These are phyloP conservation scores for Globisporangium recalcitrans DNA, from an alignment of 352 stramenopile species.

Conservation along the genomic window DNA sequence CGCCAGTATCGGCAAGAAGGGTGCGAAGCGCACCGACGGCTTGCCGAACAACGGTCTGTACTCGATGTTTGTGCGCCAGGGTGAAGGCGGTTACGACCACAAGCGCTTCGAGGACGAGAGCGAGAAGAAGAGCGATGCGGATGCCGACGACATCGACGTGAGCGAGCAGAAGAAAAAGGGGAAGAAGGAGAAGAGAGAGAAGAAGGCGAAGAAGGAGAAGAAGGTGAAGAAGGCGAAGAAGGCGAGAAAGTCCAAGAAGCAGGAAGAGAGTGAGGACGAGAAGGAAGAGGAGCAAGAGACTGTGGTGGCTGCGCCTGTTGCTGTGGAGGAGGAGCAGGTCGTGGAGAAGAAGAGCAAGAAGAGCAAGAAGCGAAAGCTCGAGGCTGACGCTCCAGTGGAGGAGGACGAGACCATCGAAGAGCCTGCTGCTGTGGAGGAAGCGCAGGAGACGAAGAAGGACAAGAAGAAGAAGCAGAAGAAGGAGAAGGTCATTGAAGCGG, in stretches of 20 bases:
- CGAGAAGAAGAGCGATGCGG: conserved; percentile 30
- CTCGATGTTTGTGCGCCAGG: conserved; percentile 81
- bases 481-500: conserved; percentile 1
- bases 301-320: background rate
- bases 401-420: conserved; percentile 7
- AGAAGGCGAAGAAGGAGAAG: conserved; percentile 13
- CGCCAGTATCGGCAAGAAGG: conserved; percentile 39
- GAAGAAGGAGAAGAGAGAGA: conserved; percentile 23
- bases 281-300: conserved; percentile 20
- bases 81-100: conserved; percentile 68
- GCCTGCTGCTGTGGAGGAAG: conserved; percentile 18
- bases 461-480: conserved; percentile 34
- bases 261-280: conserved; percentile 14
- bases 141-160: conserved; percentile 24
- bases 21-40: conserved; percentile 60
- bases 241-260: conserved; percentile 25
- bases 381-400: conserved; percentile 6
- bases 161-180: conserved; percentile 31
- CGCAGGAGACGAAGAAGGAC: conserved; percentile 16
- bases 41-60: conserved; percentile 79
- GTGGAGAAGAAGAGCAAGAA: conserved; percentile 18
- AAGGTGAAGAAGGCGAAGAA: conserved; percentile 23
- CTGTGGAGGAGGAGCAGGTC: conserved; percentile 20
- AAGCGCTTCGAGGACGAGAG: conserved; percentile 54
- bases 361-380: conserved; percentile 22